Base-by-base conservation (phyloP, 768 basidiomycete genomes). In the Panellus pusillus region DNA sequence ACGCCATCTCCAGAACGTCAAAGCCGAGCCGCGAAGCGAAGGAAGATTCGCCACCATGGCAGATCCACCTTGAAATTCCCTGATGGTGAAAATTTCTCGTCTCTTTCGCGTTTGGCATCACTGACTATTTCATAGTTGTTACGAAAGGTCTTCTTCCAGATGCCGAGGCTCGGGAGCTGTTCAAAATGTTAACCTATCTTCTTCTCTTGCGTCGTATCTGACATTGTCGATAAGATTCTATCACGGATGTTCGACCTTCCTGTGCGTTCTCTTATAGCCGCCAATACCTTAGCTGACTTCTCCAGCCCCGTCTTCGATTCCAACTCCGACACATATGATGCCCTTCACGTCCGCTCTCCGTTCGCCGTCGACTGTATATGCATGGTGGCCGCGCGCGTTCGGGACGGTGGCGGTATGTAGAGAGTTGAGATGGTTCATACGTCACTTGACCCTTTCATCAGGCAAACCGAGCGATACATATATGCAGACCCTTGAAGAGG, bases 341-440 rank as follows among this genome's bases (percentile, higher is more conserved):
- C 83, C 39, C 74, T 98, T 52, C 91, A 91, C 64, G 82, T 87
- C 52, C 85, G 94, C 43, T 96, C 93, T 47, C 95, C 94, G 0
- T 97, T 96, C 71, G 92, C 92, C 38, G 87, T 98, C 19, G 86
- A 95, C 61, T 84, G 87, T 18, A 95, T 98, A 31, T 93, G 94
- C 66, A 91, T 94, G 87, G 91, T 95, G 35, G 94, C 91, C 3
- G 88, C 93, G 12, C 83, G 88, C 53, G 91, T 94, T 31, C 83
- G 91, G 51, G 94, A 96, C 67, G 93, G 91, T 27, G 93, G 94
- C 64, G 89, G 90, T 90, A 61, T 58, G 81, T 62, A 17, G 17
- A 45, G 19, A 4, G 18, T n/a, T 13, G 31, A 6, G 35, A 32
- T 38, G 18, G 20, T 2, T 27, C 37, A 17, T 37, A 39, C 40